Base-by-base conservation (phyloP, 208 protist genomes). In the Angomonas deanei region DNA sequence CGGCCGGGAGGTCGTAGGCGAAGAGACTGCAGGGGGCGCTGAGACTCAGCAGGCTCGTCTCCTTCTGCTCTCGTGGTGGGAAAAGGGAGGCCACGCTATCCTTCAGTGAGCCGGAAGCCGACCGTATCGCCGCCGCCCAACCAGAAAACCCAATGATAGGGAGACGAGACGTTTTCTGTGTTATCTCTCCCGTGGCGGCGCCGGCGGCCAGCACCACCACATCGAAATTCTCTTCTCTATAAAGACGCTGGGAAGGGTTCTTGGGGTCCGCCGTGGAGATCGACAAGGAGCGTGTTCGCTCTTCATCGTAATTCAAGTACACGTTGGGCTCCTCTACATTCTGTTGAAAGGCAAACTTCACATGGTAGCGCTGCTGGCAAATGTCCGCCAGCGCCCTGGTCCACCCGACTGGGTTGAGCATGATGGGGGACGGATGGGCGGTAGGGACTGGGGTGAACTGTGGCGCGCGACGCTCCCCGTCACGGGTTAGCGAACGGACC, bases 141-240 rank as follows among this genome's bases (percentile, higher is more conserved):
- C 88, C 82, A 17, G 74, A 65, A n/a, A 94, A 55, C 3, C 78
- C 77, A 1, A 92, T 48, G 24, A 94, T 74, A 10, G 88, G 88
- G 21, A 94, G 64, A 4, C 76, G 82, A 0, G 78, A 77, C 33
- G 78, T 82, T 23, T 70, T 61, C 31, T 75, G 64, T 38, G 88
- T 89, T 15, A 94, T 49, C 15, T 47, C 52, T 5, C 82, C 81
- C 2, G 85, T 91, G 36, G 71, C 54, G 0, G 71, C 70, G 4
- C 88, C 88, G 6, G 84, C 74, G 4, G 88, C 76, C 32, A 92
- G 73, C 52, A 94, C 85, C 30, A 94, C 85, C 26, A 94, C 67
- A 36, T 94, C 88, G 61, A 88, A 94, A 3, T 13, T 26, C 19
- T 82, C 70, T 64, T 60, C 62, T 23, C 10, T 19, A 23, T 46